These are phyloP conservation scores for Leucosporidium yakuticum DNA, from an alignment of 768 basidiomycete species.

Conservation along the genomic window DNA sequence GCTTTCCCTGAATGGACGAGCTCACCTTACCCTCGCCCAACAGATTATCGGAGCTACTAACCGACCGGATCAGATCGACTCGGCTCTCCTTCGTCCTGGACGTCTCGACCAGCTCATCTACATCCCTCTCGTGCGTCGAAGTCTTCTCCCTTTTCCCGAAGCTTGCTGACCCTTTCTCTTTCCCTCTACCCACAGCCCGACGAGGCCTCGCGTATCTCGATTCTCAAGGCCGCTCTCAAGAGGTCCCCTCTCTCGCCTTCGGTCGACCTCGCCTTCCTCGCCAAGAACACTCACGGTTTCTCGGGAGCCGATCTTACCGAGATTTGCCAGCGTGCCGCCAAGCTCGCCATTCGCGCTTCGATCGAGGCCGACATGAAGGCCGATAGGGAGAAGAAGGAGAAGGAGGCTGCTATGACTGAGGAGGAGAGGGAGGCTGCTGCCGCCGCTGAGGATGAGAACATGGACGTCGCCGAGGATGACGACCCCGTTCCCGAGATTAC, in stretches of 20 bases:
- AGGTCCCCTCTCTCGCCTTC: slow-evolving; percentile 78
- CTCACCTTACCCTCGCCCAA: slow-evolving; percentile 61
- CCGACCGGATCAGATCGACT: slow-evolving; percentile 90
- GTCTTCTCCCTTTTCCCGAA: too few species aligned
- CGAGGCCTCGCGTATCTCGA: slow-evolving; percentile 81
- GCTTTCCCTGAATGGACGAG: neutral
- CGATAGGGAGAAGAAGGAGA: slow-evolving; percentile 70
- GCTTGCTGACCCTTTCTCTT: neutral
- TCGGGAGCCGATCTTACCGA: slow-evolving; percentile 99
- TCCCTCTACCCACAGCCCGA: slow-evolving; percentile 54
- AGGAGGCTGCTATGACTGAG: slow-evolving; percentile 66
- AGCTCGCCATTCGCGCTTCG: slow-evolving; percentile 89
- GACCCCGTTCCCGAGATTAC: slow-evolving; percentile 65
- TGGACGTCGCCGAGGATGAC: slow-evolving; percentile 66
- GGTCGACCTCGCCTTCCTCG: slow-evolving; percentile 78
- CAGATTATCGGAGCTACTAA: slow-evolving; percentile 81
- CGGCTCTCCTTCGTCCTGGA: slow-evolving; percentile 88
- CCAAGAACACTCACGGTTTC: slow-evolving; percentile 92
- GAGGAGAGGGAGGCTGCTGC: slow-evolving; percentile 63
- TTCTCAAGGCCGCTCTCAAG: slow-evolving; percentile 83
- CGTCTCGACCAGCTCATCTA: slow-evolving; percentile 99
- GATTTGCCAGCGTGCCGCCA: slow-evolving; percentile 95
- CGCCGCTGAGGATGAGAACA: slow-evolving; percentile 54
- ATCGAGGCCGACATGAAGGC: slow-evolving; percentile 84
- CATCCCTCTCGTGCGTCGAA: slow-evolving; percentile 62